Percentiles rank a stretch among this genome's conserved stretches.
Evolutionary conservation across 2,329 filamentous ascomycete species (phyloP).

Genomic region (Anisogramma anomala): DNA sequence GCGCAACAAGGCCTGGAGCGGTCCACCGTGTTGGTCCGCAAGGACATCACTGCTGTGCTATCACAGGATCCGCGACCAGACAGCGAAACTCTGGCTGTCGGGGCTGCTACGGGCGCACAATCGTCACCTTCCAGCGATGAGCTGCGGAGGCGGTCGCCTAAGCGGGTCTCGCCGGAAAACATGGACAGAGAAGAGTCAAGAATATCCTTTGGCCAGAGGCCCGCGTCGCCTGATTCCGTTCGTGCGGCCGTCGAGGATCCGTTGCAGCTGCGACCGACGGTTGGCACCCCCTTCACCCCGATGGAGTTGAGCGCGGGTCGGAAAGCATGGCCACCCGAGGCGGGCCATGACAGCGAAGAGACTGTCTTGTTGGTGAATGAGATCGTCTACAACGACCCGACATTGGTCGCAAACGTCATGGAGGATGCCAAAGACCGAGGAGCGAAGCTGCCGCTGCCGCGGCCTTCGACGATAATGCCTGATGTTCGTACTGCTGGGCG

Average conservation of each 20-base stretch:
- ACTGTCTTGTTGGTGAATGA: slow-evolving; percentile 46
- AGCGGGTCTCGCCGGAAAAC: slow-evolving; percentile 20
- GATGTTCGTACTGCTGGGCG: slow-evolving; percentile 14
- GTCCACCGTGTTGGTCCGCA: slow-evolving; percentile 27
- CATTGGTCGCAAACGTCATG: slow-evolving; percentile 37
- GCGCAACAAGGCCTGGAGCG: slow-evolving; percentile 25
- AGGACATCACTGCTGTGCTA: slow-evolving; percentile 24
- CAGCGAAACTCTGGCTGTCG: slow-evolving; percentile 21
- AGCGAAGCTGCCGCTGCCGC: slow-evolving; percentile 14
- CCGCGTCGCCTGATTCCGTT: slow-evolving; percentile 21
- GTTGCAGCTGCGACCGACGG: slow-evolving; percentile 33
- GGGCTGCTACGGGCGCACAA: slow-evolving; percentile 35
- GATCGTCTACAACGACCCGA: slow-evolving; percentile 43
- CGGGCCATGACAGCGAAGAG: slow-evolving; percentile 25
- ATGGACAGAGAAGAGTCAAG: background rate
- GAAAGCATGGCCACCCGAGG: slow-evolving; percentile 19
- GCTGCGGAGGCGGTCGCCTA: slow-evolving; percentile 40
- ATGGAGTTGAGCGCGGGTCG: slow-evolving; percentile 27
- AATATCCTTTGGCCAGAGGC: background rate
- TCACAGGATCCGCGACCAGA: slow-evolving; percentile 15
- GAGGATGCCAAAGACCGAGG: slow-evolving; percentile 29
- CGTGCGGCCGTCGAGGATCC: slow-evolving; percentile 27
- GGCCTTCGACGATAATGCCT: slow-evolving; percentile 4
- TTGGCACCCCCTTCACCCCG: slow-evolving; percentile 38
- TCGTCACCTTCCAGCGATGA: slow-evolving; percentile 40